Base-by-base conservation (phyloP, 768 basidiomycete genomes). In the Multifurca ochricompacta region DNA sequence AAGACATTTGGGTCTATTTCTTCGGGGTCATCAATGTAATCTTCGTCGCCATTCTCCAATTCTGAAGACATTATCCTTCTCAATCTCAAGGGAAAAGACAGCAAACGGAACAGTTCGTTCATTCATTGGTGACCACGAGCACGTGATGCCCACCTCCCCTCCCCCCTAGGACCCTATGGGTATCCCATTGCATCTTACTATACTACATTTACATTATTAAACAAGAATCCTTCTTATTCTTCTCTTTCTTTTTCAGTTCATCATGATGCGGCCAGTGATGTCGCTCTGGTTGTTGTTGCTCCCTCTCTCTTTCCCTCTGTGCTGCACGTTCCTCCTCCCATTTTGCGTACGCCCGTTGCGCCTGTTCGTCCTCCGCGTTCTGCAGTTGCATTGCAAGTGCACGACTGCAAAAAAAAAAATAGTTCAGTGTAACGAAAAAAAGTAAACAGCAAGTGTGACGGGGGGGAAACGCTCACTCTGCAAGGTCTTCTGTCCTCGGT, bases 351-450 rank as follows among this genome's bases (percentile, higher is more conserved):
- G 57, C 50, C 6, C 65, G 64, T 8, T 65, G 67, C 10, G 69
- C 68, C 9, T 51, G 68, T 3, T 74, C 74, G 40, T 94, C 83
- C 68, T 94, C 92, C 59, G 91, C 87, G 1, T 77, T 79, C 65
- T 94, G 92, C 2, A 96, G 69, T 57, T 84, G 84, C 43, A 73
- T 74, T 3, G 92, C 92, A 0, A 94, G 74, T 6, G 77, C 80
- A 31, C 73, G 75, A 63, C 86, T 91, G 62, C 16, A 43, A 8
- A 43, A 19, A 10, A 43, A 25, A 23, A 6, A 44, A 37, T 9
- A 41, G 28, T 46, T 37, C n/a, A 53, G 19, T 35, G 50, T n/a
- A n/a, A n/a, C n/a, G n/a, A 28, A 18, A 13, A 30, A n/a, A 45
- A 40, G 9, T 42, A 28, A 11, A 19, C 9, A 44, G 14, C 27